Percentiles rank a stretch among this genome's conserved stretches.
These are phyloP conservation scores for Phoma herbarum DNA, from an alignment of 2,329 filamentous ascomycete genomes.

Conservation along the genomic window DNA sequence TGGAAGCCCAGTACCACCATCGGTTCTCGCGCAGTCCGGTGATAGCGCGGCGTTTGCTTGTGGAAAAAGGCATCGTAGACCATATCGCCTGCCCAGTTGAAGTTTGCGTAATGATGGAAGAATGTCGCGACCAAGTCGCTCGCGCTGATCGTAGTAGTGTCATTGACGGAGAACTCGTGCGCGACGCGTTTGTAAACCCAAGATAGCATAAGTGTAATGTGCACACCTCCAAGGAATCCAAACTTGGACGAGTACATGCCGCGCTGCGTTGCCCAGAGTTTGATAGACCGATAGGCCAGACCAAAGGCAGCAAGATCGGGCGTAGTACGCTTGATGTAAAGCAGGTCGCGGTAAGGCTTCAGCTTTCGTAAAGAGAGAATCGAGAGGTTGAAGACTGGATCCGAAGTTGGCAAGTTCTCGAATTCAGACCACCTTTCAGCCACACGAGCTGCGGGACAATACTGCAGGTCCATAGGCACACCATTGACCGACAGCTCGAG, in stretches of 20 bases:
- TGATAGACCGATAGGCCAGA: conserved; percentile 67
- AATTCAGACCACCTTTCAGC: conserved; percentile 59
- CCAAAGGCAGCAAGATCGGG: conserved; percentile 68
- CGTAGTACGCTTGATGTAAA: conserved; percentile 67
- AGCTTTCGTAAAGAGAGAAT: conserved; percentile 67
- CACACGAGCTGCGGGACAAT: conserved; percentile 67
- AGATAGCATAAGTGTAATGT: conserved; percentile 69
- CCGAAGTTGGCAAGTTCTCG: conserved; percentile 56
- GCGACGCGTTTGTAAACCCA: conserved; percentile 64
- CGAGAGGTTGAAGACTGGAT: conserved; percentile 65
- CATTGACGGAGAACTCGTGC: conserved; percentile 24
- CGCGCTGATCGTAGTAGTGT: conserved; percentile 52
- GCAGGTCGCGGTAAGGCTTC: conserved; percentile 70
- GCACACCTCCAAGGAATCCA: conserved; percentile 71
- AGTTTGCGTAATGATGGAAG: conserved; percentile 68
- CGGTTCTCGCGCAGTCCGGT: conserved; percentile 65
- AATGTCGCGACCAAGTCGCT: conserved; percentile 66
- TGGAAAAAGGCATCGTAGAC: conserved; percentile 69
- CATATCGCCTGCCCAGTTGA: conserved; percentile 65
- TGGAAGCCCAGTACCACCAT: conserved; percentile 71
- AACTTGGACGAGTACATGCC: conserved; percentile 73
- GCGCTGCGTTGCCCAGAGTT: conserved; percentile 67
- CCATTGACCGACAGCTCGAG: conserved; percentile 68
- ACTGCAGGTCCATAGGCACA: conserved; percentile 71
- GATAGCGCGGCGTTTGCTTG: conserved; percentile 55